phyloP scores from a whole-genome alignment of 192 early-diverging fungal genomes.

The Phlyctochytrium arcticum region DNA sequence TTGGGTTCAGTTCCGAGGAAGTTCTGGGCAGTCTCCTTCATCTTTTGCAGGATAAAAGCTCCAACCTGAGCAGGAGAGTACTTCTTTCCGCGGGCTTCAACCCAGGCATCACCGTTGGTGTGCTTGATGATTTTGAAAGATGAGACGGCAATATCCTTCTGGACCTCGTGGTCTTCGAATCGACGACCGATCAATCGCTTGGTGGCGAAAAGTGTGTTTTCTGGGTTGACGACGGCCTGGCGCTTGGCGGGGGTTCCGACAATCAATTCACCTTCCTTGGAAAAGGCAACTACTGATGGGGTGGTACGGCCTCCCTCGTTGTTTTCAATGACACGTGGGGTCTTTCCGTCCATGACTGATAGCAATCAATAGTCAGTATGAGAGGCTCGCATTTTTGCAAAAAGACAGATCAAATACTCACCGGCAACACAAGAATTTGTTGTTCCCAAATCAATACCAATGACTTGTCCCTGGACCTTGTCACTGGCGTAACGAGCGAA shows the following conservation, averaged over 20 bases:
- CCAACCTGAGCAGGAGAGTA: constrained; percentile 97
- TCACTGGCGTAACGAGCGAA: constrained; percentile 16
- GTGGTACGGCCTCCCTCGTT: constrained; percentile 94
- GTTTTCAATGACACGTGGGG: constrained; percentile 95
- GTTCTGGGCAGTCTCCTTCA: constrained; percentile 92
- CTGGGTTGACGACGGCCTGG: constrained; percentile 97
- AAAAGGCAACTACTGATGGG: constrained; percentile 93
- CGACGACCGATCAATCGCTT: constrained; percentile 96
- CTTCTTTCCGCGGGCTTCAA: constrained; percentile 88
- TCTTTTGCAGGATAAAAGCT: constrained; percentile 95
- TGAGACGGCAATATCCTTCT: constrained; percentile 84
- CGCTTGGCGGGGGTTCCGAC: constrained; percentile 97
- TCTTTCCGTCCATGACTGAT: constrained; percentile 95
- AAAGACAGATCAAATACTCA: constrained; percentile 24
- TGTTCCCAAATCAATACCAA: constrained; percentile 98
- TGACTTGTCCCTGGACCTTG: constrained; percentile 37
- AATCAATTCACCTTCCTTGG: constrained; percentile 92
- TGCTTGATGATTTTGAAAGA: constrained; percentile 95
- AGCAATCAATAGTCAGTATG: too few relatives aligned
- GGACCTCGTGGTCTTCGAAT: constrained; percentile 83
- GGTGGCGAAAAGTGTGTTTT: constrained; percentile 96
- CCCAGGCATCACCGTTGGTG: constrained; percentile 97
- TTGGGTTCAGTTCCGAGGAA: constrained; percentile 76
- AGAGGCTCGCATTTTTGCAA: too few relatives aligned
- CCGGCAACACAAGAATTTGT: constrained; percentile 98